Evolutionary conservation across 495 filamentous ascomycete genomes (phyloP), one percentile per base, ranked within the genome.

Genomic region (Hypoxylon subgilvum): DNA sequence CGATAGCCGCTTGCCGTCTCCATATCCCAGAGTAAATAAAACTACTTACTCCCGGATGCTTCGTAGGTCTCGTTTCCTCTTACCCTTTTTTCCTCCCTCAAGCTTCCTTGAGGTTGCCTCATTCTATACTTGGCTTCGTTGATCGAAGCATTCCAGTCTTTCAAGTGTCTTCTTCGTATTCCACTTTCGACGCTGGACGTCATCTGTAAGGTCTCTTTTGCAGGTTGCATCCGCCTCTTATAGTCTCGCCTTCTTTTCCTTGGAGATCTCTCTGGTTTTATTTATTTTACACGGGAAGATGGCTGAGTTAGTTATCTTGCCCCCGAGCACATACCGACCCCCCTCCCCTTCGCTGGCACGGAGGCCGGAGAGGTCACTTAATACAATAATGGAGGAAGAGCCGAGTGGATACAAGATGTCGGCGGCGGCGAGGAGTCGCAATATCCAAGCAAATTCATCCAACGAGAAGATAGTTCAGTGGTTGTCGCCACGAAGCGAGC

Each of bases 371-470:
- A 78, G 81, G 71, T 71, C 74, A 59, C 87, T 92, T 89, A 91
- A 92, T 89, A 88, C 88, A 57, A 90, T 92, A 86, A 86, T 88
- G 67, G 89, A 92, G 76, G 87, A 92, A 68, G 80, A 78, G 52
- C 61, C 61, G 42, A 71, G 72, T 25, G 69, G 71, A 28, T 63
- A 46, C 21, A 66, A 47, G 61, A 70, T 35, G 51, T 59, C 35
- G 36, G 34, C 52, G 48, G 56, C 44, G 42, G 64, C 19, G 38
- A 52, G 45, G 36, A 66, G 72, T 53, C 60, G 68, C 35, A 71
- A 52, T 61, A 63, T 68, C 27, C 67, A 63, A 59, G 71, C 56
- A 66, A 73, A 50, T 74, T 74, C 62, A 69, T 81, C 77, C 56
- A 73, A 69, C 61, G 73, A 79, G 43, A 77, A 74, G 61, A 79